A percentile compares a stretch with the other conserved stretches of the same genome.
Evolutionary conservation across 2,329 filamentous ascomycete genomes (phyloP).

Genomic region (Penicillium vulpinum): DNA sequence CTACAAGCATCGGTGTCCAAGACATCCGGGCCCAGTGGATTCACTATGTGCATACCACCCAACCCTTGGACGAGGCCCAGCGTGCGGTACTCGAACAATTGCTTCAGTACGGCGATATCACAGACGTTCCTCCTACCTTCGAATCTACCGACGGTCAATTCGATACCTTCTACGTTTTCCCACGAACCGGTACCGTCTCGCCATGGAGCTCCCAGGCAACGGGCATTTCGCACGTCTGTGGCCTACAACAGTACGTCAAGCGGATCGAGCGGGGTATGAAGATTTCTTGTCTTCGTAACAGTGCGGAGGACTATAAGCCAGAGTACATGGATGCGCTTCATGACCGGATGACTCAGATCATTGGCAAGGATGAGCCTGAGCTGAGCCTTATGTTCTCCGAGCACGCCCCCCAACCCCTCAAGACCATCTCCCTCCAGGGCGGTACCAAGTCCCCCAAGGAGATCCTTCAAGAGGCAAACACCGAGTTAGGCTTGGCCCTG

Average conservation of each 20-base stretch:
- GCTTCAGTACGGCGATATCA: constrained; percentile 61
- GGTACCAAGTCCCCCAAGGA: constrained; percentile 65
- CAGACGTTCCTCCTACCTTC: constrained; percentile 46
- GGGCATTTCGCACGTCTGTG: constrained; percentile 89
- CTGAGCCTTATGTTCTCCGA: constrained; percentile 78
- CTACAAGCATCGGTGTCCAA: constrained; percentile 43
- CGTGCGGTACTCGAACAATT: constrained; percentile 58
- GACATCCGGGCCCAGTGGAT: constrained; percentile 50
- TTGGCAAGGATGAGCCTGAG: constrained; percentile 67
- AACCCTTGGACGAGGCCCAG: constrained; percentile 49
- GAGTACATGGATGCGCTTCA: constrained; percentile 68
- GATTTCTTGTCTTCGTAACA: constrained; percentile 61
- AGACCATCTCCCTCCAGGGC: constrained; percentile 72
- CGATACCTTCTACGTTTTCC: constrained; percentile 70
- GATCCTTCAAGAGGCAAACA: constrained; percentile 79
- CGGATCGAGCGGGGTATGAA: constrained; percentile 86
- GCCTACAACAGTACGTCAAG: constrained; percentile 67
- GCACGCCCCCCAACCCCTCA: constrained; percentile 62
- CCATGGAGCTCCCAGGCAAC: constrained; percentile 98
- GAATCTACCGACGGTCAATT: constrained; percentile 52
- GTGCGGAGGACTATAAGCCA: constrained; percentile 59
- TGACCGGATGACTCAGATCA: constrained; percentile 93
- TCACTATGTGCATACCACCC: constrained; percentile 66
- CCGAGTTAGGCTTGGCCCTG: constrained; percentile 77
- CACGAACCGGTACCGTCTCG: constrained; percentile 78